phyloP scores from a whole-genome alignment of 1,284 basidiomycete genomes.

The Malassezia psittaci region DNA sequence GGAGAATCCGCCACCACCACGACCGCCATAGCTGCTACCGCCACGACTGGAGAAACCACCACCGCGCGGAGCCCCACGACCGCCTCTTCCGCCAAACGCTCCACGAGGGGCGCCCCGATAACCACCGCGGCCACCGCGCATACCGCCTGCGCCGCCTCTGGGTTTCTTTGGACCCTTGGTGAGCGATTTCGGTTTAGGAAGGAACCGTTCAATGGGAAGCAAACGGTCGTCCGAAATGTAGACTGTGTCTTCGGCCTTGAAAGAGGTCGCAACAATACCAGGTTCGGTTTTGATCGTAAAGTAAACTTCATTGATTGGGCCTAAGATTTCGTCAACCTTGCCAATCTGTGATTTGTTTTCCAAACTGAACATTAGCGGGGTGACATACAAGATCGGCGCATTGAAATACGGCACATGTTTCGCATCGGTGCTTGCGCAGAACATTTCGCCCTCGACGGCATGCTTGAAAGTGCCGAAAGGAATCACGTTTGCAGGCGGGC shows the following conservation, averaged over 20 bases:
- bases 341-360: constrained; percentile 94
- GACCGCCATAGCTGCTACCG: constrained; percentile 25
- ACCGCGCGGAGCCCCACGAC: neutral
- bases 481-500: constrained; percentile 43
- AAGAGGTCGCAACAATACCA: constrained; percentile 88
- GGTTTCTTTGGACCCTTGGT: constrained; percentile 28
- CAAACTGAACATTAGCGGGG: constrained; percentile 50
- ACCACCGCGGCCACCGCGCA: constrained; percentile 30
- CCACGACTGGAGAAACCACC: constrained; percentile 18
- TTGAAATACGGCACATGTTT: constrained; percentile 83
- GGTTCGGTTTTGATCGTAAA: constrained; percentile 96
- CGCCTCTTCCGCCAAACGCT: neutral
- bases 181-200: constrained; percentile 78
- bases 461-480: constrained; percentile 51
- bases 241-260: constrained; percentile 95
- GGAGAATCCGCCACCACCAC: constrained; percentile 23
- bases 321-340: constrained; percentile 90
- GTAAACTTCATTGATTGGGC: constrained; percentile 96
- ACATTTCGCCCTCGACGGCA: constrained; percentile 96
- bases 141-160: constrained; percentile 42
- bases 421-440: constrained; percentile 70
- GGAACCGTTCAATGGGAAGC: constrained; percentile 87
- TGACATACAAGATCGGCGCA: constrained; percentile 72
- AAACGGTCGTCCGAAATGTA: constrained; percentile 94
- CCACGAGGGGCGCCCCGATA: constrained; percentile 1